Percentiles rank a stretch among this genome's conserved stretches.
Conservation (phyloP, 805 yeast genomes). For the Ogataea nitratoaversa region DNA sequence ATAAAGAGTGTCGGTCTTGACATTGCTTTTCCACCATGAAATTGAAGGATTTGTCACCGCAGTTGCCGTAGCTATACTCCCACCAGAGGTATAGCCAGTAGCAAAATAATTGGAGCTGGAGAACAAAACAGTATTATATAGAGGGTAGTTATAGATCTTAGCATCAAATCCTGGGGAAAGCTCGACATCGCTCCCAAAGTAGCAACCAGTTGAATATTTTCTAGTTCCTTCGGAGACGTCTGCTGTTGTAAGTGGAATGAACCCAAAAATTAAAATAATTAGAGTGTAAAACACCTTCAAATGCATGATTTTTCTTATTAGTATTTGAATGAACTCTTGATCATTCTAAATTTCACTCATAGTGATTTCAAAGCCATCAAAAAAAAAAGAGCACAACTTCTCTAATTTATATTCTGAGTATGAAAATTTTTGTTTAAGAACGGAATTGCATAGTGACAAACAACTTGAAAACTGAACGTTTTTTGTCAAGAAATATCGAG, state of each 20-base stretch:
- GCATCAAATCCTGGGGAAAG: constrained; percentile 1
- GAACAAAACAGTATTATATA: neutral
- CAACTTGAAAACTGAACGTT: too few species aligned
- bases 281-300: too few species aligned
- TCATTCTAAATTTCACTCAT: too few species aligned
- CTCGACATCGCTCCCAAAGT: neutral
- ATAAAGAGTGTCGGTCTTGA: neutral
- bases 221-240: neutral
- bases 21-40: neutral
- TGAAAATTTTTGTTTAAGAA: too few species aligned
- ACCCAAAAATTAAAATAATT: neutral
- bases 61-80: neutral
- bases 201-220: neutral
- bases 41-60: neutral
- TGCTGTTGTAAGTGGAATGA: neutral
- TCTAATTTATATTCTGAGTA: too few species aligned
- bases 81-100: neutral
- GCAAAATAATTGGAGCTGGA: neutral
- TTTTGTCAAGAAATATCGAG: too few species aligned
- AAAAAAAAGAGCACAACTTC: too few species aligned
- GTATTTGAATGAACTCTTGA: too few species aligned
- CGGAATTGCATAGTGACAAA: too few species aligned
- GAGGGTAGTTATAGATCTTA: constrained; percentile 1
- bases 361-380: too few species aligned
- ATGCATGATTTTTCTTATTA: too few species aligned